Evolutionary conservation across 2,329 filamentous ascomycete genomes (phyloP), one percentile per base, ranked within the genome.

Genomic region (Pseudogymnoascus sp.): DNA sequence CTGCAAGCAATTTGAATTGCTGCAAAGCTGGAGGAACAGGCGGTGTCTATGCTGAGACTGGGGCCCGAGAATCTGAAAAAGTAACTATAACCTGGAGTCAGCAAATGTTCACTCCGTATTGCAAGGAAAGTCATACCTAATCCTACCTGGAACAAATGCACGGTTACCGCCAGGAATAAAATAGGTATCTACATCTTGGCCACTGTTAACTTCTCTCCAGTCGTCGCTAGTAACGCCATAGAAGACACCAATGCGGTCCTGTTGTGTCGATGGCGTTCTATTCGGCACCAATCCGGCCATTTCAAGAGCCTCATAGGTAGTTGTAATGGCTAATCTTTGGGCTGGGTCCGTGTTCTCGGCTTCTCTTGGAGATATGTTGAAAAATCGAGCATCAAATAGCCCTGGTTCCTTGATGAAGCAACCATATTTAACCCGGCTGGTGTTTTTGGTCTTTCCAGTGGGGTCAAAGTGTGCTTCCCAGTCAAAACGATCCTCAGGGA

Each of bases 321-420:
- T 90, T 10, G 86, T 84, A 29, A 93, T 75, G 2, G 87, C 87
- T 67, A 92, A 79, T 66, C 89, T 82, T 71, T 90, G 88, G 80
- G 89, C 89, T 0, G 89, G 89, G 70, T 92, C 89, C 1, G 87
- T 89, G 70, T 91, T 87, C 55, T 84, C 82, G 31, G 89, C 89
- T 74, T 92, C 88, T 66, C 87, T 84, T 8, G 88, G 88, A 29
- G 88, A 91, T 85, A 92, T 90, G 74, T 89, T 90, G 81, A 92
- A 92, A 76, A 92, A 92, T 0, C 86, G 80, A 18, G 87, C 85
- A 67, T 92, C 89, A 68, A 92, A 92, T 59, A 87, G 78, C 62
- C 87, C 87, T 0, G 88, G 87, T 65, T 90, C 82, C 64, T 89
- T 83, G 10, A 62, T 79, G 75, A 77, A 91, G 75, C 87, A 90